Percentiles rank a stretch among this genome's conserved stretches.
These are phyloP conservation scores for Irineochytrium annulatum DNA, from an alignment of 192 early-diverging fungal species.

Conservation along the genomic window DNA sequence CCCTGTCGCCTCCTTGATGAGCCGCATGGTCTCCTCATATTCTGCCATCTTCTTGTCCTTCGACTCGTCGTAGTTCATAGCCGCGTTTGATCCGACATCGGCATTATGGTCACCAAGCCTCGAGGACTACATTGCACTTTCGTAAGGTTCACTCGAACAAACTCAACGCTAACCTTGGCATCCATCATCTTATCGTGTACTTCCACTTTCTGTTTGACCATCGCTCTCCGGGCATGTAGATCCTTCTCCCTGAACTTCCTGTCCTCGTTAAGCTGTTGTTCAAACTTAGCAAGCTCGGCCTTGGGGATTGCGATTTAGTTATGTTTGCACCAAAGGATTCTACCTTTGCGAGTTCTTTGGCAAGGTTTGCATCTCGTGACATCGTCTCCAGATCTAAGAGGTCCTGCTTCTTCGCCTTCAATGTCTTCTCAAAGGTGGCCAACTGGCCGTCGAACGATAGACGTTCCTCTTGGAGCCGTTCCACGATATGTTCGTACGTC, in stretches of 20 bases:
- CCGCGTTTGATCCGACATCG: slow-evolving; percentile 28
- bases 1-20: slow-evolving; percentile 62
- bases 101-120: slow-evolving; percentile 42
- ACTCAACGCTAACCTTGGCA: not conserved
- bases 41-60: slow-evolving; percentile 50
- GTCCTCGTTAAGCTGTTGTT: slow-evolving; percentile 60
- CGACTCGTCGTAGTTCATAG: slow-evolving; percentile 45
- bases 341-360: slow-evolving; percentile 57
- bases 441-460: slow-evolving; percentile 60
- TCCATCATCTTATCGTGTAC: slow-evolving; percentile 46
- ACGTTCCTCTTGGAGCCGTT: slow-evolving; percentile 56
- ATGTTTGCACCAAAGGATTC: not conserved
- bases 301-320: slow-evolving; percentile 6
- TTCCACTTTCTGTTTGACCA: slow-evolving; percentile 60
- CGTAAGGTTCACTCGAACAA: too few species aligned
- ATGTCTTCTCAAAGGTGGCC: slow-evolving; percentile 54
- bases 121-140: slow-evolving; percentile 27
- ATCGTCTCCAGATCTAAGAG: slow-evolving; percentile 55
- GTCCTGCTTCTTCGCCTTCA: slow-evolving; percentile 54
- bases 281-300: slow-evolving; percentile 52
- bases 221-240: slow-evolving; percentile 42
- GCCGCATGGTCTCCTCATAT: slow-evolving; percentile 59
- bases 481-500: slow-evolving; percentile 59
- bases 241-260: slow-evolving; percentile 56
- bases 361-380: slow-evolving; percentile 59